phyloP scores from a whole-genome alignment of 179 eudicot genomes.

The Pouteria campechiana region DNA sequence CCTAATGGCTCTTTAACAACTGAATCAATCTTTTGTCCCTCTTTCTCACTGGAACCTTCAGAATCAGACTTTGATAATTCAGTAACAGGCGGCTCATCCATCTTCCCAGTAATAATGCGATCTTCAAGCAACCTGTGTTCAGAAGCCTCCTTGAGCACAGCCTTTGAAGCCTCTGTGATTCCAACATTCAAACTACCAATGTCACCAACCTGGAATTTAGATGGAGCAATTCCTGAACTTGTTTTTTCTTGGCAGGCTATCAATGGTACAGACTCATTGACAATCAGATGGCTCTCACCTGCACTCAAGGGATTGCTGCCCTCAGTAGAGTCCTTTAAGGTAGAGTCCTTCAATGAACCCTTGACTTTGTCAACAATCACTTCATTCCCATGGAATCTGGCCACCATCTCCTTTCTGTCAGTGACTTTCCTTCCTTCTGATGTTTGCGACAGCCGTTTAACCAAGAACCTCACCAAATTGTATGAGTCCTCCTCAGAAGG shows the following conservation, averaged over 20 bases:
- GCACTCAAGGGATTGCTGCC: too few species aligned
- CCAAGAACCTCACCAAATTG: constrained; percentile 44
- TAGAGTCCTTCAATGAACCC: constrained; percentile 2
- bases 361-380: too few species aligned
- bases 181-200: constrained; percentile 7
- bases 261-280: neutral
- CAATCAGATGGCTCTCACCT: constrained; percentile 5
- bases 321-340: neutral
- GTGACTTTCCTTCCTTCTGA: constrained; percentile 13
- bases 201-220: too few species aligned
- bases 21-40: neutral
- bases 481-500: constrained; percentile 54
- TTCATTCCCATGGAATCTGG: too few species aligned
- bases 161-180: constrained; percentile 5
- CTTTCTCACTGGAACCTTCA: neutral
- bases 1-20: constrained; percentile 3
- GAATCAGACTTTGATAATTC: neutral
- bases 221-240: too few species aligned
- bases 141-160: neutral
- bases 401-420: neutral
- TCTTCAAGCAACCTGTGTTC: neutral
- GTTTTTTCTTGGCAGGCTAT: too few species aligned
- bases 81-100: neutral
- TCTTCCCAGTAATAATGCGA: constrained; percentile 1
- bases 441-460: constrained; percentile 37